Conservation (phyloP, 169 alveolate species). For the Fabrea salina region DNA sequence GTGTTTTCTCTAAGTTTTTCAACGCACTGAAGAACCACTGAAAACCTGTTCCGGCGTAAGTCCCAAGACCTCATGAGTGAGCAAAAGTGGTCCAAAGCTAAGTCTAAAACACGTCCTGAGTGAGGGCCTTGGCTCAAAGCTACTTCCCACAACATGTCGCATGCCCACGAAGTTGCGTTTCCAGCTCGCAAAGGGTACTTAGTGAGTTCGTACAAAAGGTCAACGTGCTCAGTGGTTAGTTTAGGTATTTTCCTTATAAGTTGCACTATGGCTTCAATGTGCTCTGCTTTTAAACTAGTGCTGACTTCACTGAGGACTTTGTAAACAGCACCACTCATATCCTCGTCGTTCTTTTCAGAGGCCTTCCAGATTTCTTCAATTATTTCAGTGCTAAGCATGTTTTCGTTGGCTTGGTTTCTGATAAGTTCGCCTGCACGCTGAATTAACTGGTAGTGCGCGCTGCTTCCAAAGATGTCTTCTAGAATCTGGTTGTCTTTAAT, state of each 20-base stretch:
- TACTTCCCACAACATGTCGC: slow-evolving; percentile 30
- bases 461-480: slow-evolving; percentile 66
- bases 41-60: background rate
- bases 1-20: slow-evolving; percentile 29
- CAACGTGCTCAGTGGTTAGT: slow-evolving; percentile 66
- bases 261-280: slow-evolving; percentile 62
- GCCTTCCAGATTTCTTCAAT: slow-evolving; percentile 69
- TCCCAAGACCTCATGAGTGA: slow-evolving; percentile 32
- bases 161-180: slow-evolving; percentile 32
- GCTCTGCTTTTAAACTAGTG: slow-evolving; percentile 54
- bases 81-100: slow-evolving; percentile 17
- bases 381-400: slow-evolving; percentile 52
- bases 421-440: slow-evolving; percentile 69
- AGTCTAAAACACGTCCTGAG: slow-evolving; percentile 11
- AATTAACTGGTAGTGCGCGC: slow-evolving; percentile 72
- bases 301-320: slow-evolving; percentile 68
- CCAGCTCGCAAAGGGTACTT: slow-evolving; percentile 47
- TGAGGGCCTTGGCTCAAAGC: background rate
- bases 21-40: slow-evolving; percentile 28
- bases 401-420: slow-evolving; percentile 61
- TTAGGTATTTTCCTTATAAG: slow-evolving; percentile 51
- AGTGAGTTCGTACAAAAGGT: slow-evolving; percentile 64
- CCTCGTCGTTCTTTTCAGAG: slow-evolving; percentile 73
- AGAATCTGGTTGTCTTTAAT: slow-evolving; percentile 67
- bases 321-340: slow-evolving; percentile 65